phyloP scores from a whole-genome alignment of 1,284 basidiomycete genomes.

The Puccinia hordei region DNA sequence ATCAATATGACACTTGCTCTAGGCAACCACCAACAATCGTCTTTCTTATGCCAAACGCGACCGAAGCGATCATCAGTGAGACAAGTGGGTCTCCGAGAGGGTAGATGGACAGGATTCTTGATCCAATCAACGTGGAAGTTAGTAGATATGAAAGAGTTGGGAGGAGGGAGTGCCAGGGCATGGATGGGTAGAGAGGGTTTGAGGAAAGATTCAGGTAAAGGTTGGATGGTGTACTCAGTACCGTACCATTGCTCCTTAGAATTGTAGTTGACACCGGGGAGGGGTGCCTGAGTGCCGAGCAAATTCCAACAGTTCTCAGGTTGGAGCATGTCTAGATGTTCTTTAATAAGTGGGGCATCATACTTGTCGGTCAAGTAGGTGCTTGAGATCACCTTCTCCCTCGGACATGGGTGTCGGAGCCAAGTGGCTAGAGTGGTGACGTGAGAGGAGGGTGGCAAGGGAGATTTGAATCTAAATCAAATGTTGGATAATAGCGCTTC shows the following conservation, averaged over 20 bases:
- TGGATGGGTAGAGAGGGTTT: conserved; percentile 66
- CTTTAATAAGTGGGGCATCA: conserved; percentile 69
- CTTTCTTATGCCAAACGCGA: conserved; percentile 90
- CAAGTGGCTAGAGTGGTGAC: conserved; percentile 75
- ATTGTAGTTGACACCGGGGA: conserved; percentile 68
- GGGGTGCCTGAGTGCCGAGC: conserved; percentile 69
- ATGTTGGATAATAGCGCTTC: conserved; percentile 73
- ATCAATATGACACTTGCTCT: conserved; percentile 75
- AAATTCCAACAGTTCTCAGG: conserved; percentile 71
- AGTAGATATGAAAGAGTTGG: conserved; percentile 87
- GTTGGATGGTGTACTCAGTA: conserved; percentile 74
- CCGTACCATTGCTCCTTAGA: conserved; percentile 79
- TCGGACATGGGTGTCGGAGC: conserved; percentile 78
- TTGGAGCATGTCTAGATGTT: conserved; percentile 68
- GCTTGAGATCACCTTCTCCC: conserved; percentile 74
- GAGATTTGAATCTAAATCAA: conserved; percentile 86
- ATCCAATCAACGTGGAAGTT: conserved; percentile 69
- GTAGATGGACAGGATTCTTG: conserved; percentile 68
- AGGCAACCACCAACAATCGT: conserved; percentile 91
- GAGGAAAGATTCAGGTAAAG: conserved; percentile 64
- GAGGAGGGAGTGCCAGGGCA: conserved; percentile 76
- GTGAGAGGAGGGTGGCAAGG: conserved; percentile 75
- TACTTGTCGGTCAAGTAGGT: conserved; percentile 77
- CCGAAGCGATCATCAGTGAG: conserved; percentile 72
- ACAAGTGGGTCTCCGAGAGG: conserved; percentile 72